Conservation (phyloP, 176 grass and related monocot species). For the Triticum turgidum region DNA sequence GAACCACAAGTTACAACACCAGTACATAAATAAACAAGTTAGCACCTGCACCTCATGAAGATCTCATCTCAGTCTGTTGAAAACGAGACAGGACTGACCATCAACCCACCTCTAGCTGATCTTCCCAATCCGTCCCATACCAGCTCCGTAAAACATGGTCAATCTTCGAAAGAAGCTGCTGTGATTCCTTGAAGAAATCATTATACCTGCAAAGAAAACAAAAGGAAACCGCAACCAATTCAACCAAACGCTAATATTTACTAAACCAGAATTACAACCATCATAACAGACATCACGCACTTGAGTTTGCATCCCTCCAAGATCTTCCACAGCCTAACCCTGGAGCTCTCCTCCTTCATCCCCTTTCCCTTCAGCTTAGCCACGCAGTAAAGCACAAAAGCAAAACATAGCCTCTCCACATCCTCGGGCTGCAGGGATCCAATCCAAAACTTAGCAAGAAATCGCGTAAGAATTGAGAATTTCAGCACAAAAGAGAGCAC, state of each 20-base stretch:
- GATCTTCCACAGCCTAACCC: constrained; percentile 52
- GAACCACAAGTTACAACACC: constrained; percentile 36
- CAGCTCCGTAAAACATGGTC: constrained; percentile 37
- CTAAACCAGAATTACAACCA: not conserved
- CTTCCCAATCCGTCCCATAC: constrained; percentile 79
- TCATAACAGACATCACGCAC: constrained; percentile 35
- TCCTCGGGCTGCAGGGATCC: constrained; percentile 54
- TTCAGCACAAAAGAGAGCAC: not conserved
- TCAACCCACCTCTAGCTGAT: constrained; percentile 59
- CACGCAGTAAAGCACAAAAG: constrained; percentile 73
- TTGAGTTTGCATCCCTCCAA: constrained; percentile 66
- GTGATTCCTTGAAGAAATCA: constrained; percentile 77
- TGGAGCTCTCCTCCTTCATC: constrained; percentile 38
- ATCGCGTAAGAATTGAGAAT: not conserved
- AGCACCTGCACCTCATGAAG: constrained; percentile 6
- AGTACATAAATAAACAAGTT: constrained; percentile 26
- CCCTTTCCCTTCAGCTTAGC: constrained; percentile 55
- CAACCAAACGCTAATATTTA: constrained; percentile 10
- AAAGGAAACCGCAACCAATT: not conserved
- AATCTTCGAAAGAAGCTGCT: constrained; percentile 58
- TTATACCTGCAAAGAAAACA: constrained; percentile 46
- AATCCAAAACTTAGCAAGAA: constrained; percentile 14
- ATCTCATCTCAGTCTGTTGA: not conserved
- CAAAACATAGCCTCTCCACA: constrained; percentile 56
- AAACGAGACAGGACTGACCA: not conserved